phyloP scores from a whole-genome alignment of 2,329 filamentous ascomycete genomes.

The Ophiostoma ulmi region DNA sequence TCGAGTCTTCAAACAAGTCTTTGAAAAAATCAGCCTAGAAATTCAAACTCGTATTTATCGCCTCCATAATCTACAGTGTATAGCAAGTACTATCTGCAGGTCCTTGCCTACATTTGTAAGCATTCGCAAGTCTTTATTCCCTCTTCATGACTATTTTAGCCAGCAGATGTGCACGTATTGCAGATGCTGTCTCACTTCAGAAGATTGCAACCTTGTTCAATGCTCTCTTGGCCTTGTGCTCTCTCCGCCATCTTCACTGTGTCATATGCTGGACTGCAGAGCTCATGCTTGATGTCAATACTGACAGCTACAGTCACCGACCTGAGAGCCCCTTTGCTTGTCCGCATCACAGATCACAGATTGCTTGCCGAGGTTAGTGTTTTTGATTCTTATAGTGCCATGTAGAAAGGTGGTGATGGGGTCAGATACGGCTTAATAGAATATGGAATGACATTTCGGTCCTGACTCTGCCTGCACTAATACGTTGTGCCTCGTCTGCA shows the following conservation, averaged over 20 bases:
- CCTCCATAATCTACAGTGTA: neutral
- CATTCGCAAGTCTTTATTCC: neutral
- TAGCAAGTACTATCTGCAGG: neutral
- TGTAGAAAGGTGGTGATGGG: no score
- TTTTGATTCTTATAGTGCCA: no score
- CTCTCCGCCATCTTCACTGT: neutral
- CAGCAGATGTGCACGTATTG: neutral
- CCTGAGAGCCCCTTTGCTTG: no score
- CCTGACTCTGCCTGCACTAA: neutral
- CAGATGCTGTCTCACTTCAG: constrained; percentile 12
- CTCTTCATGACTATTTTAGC: neutral
- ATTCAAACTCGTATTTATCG: no score
- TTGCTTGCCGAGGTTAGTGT: no score
- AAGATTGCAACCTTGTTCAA: neutral
- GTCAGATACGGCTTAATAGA: no score
- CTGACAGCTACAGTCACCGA: no score
- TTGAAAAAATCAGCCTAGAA: no score
- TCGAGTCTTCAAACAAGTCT: neutral
- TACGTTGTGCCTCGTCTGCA: neutral
- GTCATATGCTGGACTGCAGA: neutral
- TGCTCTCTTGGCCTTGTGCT: neutral
- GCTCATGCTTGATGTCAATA: neutral
- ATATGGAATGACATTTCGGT: neutral
- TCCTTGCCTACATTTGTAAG: neutral
- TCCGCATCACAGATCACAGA: no score